Evolutionary conservation across 306 rosid genomes (phyloP).

Genomic region (Trifolium repens): DNA sequence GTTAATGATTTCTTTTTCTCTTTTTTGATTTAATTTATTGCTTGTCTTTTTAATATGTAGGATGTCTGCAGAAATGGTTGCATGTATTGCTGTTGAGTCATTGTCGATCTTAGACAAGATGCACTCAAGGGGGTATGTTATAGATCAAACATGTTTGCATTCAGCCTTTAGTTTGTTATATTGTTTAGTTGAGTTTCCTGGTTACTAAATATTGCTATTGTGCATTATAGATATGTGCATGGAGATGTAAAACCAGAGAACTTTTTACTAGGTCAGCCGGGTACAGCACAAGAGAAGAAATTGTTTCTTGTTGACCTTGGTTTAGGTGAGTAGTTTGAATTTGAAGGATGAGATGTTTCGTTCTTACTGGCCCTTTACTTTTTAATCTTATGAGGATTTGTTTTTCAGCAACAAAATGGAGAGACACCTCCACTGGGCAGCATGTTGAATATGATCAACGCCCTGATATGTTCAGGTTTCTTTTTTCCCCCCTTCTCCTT

Average conservation of each 20-base stretch:
- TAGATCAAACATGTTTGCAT: not conserved
- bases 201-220: conserved; percentile 16
- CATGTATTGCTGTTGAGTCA: conserved; percentile 96
- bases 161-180: not conserved
- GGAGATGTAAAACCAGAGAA: conserved; percentile 99
- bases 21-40: not conserved
- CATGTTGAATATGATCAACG: conserved; percentile 98
- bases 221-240: conserved; percentile 78
- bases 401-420: conserved; percentile 92
- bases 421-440: conserved; percentile 78
- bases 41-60: conserved; percentile 47
- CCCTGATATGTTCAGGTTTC: conserved; percentile 95
- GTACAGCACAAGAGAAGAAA: conserved; percentile 90
- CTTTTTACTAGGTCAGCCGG: conserved; percentile 92
- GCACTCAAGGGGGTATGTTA: conserved; percentile 85
- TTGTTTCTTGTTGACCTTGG: conserved; percentile 97
- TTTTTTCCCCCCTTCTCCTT: not conserved
- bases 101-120: conserved; percentile 91
- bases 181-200: conserved; percentile 3
- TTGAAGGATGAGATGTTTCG: conserved; percentile 19
- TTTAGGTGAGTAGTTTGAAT: conserved; percentile 62
- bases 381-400: conserved; percentile 12
- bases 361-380: conserved; percentile 4
- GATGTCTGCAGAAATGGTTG: conserved; percentile 94
- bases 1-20: conserved; percentile 4